Evolutionary conservation across 768 basidiomycete species (phyloP).

Genomic region (Rhizopogon vulgaris): DNA sequence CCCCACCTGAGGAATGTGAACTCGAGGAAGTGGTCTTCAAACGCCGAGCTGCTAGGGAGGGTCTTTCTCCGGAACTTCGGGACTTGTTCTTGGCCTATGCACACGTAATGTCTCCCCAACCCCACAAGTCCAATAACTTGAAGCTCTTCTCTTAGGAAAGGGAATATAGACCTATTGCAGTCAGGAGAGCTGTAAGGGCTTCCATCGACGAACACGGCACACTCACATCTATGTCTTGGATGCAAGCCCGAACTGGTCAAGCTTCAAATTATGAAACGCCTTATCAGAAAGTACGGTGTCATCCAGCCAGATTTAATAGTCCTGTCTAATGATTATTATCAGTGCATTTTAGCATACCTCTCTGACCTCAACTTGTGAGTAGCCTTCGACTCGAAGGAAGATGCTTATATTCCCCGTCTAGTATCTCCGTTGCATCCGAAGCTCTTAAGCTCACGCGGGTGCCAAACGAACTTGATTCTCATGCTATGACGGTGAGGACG

Average conservation of each 20-base stretch:
- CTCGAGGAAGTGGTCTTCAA: slow-evolving; percentile 43
- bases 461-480: slow-evolving; percentile 41
- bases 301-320: background rate
- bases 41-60: slow-evolving; percentile 21
- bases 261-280: slow-evolving; percentile 60
- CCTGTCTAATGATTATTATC: slow-evolving; percentile 2
- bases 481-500: slow-evolving; percentile 57
- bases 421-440: slow-evolving; percentile 49
- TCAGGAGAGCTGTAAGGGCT: slow-evolving; percentile 47
- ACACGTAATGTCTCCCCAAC: slow-evolving; percentile 11
- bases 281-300: slow-evolving; percentile 62
- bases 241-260: slow-evolving; percentile 54
- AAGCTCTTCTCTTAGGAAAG: slow-evolving; percentile 44
- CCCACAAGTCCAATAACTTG: background rate
- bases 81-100: slow-evolving; percentile 25
- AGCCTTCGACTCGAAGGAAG: background rate
- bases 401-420: slow-evolving; percentile 22
- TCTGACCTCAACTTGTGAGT: slow-evolving; percentile 75
- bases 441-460: slow-evolving; percentile 49
- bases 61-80: slow-evolving; percentile 27
- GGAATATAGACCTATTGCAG: slow-evolving; percentile 58
- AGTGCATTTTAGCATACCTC: slow-evolving; percentile 78
- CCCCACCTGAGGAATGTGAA: slow-evolving; percentile 56
- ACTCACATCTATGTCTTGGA: slow-evolving; percentile 66
- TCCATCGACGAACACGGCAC: slow-evolving; percentile 39